These are phyloP conservation scores for Ophiognomonia clavigignenti-juglandacearum DNA, from an alignment of 2,329 filamentous ascomycete genomes.

Conservation along the genomic window DNA sequence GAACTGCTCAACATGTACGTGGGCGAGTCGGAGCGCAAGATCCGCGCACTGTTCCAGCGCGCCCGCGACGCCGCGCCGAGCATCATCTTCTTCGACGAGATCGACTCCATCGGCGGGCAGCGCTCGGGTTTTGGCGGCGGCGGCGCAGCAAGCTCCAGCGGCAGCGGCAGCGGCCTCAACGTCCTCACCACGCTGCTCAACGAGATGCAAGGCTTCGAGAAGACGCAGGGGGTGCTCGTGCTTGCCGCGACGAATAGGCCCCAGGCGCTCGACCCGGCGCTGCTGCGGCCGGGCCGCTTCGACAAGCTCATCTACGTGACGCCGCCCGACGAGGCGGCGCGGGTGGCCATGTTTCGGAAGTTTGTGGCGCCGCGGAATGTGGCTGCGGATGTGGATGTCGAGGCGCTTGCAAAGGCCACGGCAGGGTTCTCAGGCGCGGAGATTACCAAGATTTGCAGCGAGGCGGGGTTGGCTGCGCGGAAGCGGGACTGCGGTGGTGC, in stretches of 20 bases:
- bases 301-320: constrained; percentile 83
- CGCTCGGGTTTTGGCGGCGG: constrained; percentile 40
- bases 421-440: constrained; percentile 86
- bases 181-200: constrained; percentile 85
- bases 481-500: constrained; percentile 23
- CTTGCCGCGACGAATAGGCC: constrained; percentile 91
- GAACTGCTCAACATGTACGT: constrained; percentile 97
- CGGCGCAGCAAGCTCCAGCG: constrained; percentile 27
- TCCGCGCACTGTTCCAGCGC: constrained; percentile 80
- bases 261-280: constrained; percentile 76
- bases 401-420: constrained; percentile 56
- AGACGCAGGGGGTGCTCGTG: constrained; percentile 76
- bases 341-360: constrained; percentile 71
- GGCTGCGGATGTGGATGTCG: constrained; percentile 58
- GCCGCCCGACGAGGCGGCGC: constrained; percentile 67
- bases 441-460: constrained; percentile 52
- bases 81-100: constrained; percentile 97
- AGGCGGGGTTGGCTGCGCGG: constrained; percentile 38
- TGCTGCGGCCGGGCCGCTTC: constrained; percentile 81
- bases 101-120: constrained; percentile 73
- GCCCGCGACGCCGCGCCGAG: constrained; percentile 81
- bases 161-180: constrained; percentile 57
- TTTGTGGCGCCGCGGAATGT: constrained; percentile 59
- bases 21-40: constrained; percentile 82
- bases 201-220: constrained; percentile 93